Evolutionary conservation across 2,329 filamentous ascomycete genomes (phyloP).

Genomic region (Alternaria brassicicola): DNA sequence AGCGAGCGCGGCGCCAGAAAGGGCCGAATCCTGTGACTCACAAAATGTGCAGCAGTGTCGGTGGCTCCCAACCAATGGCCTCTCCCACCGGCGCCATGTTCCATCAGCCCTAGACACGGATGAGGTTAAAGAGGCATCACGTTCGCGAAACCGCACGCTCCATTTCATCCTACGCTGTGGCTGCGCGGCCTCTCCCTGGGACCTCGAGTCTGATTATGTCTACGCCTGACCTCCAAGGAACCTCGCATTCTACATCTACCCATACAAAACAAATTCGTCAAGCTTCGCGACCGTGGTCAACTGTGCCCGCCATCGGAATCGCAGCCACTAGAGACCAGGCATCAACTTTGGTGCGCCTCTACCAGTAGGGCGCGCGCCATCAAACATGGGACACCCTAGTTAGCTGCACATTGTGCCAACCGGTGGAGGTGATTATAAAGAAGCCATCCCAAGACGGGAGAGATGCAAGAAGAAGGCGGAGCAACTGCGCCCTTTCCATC

Average conservation of each 20-base stretch:
- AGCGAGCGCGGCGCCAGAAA: constrained; percentile 26
- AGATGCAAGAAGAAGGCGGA: constrained; percentile 35
- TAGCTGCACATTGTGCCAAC: constrained; percentile 28
- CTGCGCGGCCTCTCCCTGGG: constrained; percentile 1
- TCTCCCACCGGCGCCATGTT: not conserved
- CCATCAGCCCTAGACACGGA: constrained; percentile 24
- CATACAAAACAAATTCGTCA: not conserved
- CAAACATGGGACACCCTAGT: constrained; percentile 26
- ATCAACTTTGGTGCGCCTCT: constrained; percentile 24
- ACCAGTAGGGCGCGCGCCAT: constrained; percentile 36
- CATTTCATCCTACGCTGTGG: not conserved
- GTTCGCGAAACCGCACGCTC: constrained; percentile 3
- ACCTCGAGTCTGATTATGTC: not conserved
- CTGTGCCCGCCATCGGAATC: not conserved
- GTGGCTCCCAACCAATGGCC: constrained; percentile 15
- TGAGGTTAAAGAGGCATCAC: constrained; percentile 4
- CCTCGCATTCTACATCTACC: not conserved
- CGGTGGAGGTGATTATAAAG: constrained; percentile 35
- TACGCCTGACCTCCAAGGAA: not conserved
- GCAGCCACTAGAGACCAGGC: constrained; percentile 17
- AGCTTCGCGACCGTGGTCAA: not conserved
- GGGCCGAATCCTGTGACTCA: constrained; percentile 26
- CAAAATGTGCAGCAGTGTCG: constrained; percentile 23
- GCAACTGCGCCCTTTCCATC: constrained; percentile 34
- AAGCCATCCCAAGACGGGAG: constrained; percentile 29